Conservation (phyloP, 2,329 filamentous ascomycete species). For the Microcyclospora pomicola region DNA sequence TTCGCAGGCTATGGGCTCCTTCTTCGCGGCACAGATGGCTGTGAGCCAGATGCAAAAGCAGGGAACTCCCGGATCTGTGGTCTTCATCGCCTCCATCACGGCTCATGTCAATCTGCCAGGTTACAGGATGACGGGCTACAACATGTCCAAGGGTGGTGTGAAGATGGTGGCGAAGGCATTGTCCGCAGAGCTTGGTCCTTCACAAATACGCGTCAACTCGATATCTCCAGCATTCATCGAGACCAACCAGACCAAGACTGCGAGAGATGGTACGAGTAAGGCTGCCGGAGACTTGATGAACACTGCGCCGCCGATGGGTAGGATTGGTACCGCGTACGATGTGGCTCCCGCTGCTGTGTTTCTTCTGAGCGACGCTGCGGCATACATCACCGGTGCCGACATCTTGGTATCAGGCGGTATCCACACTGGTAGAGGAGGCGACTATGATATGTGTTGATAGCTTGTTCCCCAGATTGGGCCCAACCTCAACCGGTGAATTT, state of each 20-base stretch:
- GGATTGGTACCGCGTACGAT: constrained; percentile 14
- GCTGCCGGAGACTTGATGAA: constrained; percentile 12
- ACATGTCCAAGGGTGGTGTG: constrained; percentile 18
- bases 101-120: constrained; percentile 20
- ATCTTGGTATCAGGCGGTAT: constrained; percentile 16
- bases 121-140: constrained; percentile 10
- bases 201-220: constrained; percentile 15
- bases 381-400: constrained; percentile 30
- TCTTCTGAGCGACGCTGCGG: constrained; percentile 27
- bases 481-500: too few species aligned
- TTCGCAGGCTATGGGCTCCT: constrained; percentile 18
- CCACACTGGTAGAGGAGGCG: constrained; percentile 13
- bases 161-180: constrained; percentile 16
- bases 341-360: constrained; percentile 25
- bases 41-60: constrained; percentile 21
- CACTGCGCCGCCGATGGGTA: constrained; percentile 10
- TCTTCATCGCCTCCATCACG: constrained; percentile 23
- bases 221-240: constrained; percentile 17
- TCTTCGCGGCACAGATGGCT: constrained; percentile 21
- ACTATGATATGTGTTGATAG: constrained; percentile 9
- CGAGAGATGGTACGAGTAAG: constrained; percentile 10
- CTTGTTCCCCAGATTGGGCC: too few species aligned
- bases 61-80: constrained; percentile 23
- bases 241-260: constrained; percentile 12
- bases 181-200: constrained; percentile 23